A percentile compares a stretch with the other conserved stretches of the same genome.
phyloP scores from a whole-genome alignment of 2,329 filamentous ascomycete species.

The Drechmeria coniospora region DNA sequence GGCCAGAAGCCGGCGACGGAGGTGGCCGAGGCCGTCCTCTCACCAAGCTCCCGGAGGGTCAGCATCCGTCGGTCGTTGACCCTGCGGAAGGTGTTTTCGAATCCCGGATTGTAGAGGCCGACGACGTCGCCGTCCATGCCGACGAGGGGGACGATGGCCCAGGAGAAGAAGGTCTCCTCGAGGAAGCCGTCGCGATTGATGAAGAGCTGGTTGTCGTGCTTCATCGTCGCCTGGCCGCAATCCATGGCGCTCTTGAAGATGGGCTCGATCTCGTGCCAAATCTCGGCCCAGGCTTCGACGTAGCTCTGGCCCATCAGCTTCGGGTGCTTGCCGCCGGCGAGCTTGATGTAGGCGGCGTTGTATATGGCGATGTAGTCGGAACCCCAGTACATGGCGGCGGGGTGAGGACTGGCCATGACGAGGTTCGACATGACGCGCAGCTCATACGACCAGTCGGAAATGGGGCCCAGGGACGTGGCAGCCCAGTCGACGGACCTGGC shows the following conservation, averaged over 20 bases:
- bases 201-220: slow-evolving; percentile 66
- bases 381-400: slow-evolving; percentile 69
- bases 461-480: slow-evolving; percentile 56
- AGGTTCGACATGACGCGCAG: slow-evolving; percentile 66
- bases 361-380: slow-evolving; percentile 52
- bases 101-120: slow-evolving; percentile 65
- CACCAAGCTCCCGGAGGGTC: slow-evolving; percentile 61
- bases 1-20: slow-evolving; percentile 62
- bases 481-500: slow-evolving; percentile 60
- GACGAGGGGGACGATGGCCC: slow-evolving; percentile 66
- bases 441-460: slow-evolving; percentile 57
- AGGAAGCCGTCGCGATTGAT: slow-evolving; percentile 52
- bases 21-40: slow-evolving; percentile 56
- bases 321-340: slow-evolving; percentile 67
- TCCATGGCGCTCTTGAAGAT: slow-evolving; percentile 51
- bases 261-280: slow-evolving; percentile 56
- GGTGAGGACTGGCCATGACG: slow-evolving; percentile 65
- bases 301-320: slow-evolving; percentile 59
- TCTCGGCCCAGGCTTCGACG: slow-evolving; percentile 53
- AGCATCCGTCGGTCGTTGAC: slow-evolving; percentile 70
- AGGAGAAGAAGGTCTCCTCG: slow-evolving; percentile 72
- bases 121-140: slow-evolving; percentile 59
- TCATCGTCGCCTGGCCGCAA: slow-evolving; percentile 68
- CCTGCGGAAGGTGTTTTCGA: slow-evolving; percentile 66
- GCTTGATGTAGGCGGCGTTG: slow-evolving; percentile 55